Evolutionary conservation across 306 rosid genomes (phyloP).

Genomic region (Cicer cuneatum): DNA sequence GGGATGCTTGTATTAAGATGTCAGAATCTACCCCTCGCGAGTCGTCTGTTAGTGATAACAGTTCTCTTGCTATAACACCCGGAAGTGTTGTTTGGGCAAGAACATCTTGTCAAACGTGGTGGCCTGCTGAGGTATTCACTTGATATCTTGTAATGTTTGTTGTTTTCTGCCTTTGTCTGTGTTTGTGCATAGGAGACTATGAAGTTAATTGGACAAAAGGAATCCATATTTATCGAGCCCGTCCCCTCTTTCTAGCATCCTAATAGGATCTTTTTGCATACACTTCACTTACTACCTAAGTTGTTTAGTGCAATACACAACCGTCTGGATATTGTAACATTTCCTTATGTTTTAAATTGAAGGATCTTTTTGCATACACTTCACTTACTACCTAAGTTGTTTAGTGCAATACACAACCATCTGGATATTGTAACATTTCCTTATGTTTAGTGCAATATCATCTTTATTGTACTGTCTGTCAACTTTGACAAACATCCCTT

Average conservation of each 20-base stretch:
- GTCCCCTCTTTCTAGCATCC: background rate
- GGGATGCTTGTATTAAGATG: constrained; percentile 46
- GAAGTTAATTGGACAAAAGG: constrained; percentile 13
- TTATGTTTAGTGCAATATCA: background rate
- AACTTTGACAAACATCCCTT: background rate
- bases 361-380: constrained; percentile 21
- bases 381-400: constrained; percentile 18
- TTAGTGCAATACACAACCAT: constrained; percentile 23
- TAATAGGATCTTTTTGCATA: constrained; percentile 31
- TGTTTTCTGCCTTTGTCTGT: constrained; percentile 1
- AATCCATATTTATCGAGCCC: background rate
- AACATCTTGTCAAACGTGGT: constrained; percentile 52
- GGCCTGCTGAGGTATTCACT: constrained; percentile 71
- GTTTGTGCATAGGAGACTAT: constrained; percentile 34
- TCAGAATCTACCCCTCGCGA: constrained; percentile 48
- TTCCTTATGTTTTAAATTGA: constrained; percentile 19
- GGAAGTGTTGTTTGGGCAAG: constrained; percentile 67
- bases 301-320: constrained; percentile 20
- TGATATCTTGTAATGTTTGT: background rate
- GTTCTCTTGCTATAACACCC: constrained; percentile 50
- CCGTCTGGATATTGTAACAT: constrained; percentile 24
- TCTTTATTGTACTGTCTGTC: constrained; percentile 12
- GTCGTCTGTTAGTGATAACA: constrained; percentile 52
- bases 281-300: constrained; percentile 5
- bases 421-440: constrained; percentile 14